phyloP scores from a whole-genome alignment of 495 filamentous ascomycete genomes.

The Aspergillus affinis region DNA sequence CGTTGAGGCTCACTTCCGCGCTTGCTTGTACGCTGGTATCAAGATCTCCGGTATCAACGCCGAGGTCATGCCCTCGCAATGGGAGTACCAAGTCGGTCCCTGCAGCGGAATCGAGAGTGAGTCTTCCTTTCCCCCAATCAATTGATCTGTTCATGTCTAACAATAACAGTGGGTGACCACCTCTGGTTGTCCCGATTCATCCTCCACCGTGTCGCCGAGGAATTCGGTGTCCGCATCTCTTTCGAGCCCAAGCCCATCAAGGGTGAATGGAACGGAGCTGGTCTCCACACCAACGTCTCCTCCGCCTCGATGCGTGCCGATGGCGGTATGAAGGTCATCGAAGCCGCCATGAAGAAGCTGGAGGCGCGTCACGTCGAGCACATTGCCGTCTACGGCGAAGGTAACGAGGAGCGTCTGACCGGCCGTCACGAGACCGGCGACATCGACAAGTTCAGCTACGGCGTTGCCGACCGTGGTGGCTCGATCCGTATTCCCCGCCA shows the following conservation, averaged over 20 bases:
- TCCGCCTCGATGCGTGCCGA: slow-evolving; percentile 82
- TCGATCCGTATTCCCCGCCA: slow-evolving; percentile 91
- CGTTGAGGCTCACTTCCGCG: slow-evolving; percentile 97
- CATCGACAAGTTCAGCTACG: slow-evolving; percentile 93
- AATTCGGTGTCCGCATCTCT: slow-evolving; percentile 94
- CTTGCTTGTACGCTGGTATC: slow-evolving; percentile 87
- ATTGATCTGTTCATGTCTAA: not conserved
- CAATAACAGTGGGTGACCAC: slow-evolving; percentile 78
- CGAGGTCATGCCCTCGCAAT: slow-evolving; percentile 97
- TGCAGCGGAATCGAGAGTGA: slow-evolving; percentile 83
- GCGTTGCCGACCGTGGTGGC: slow-evolving; percentile 94
- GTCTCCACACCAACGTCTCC: slow-evolving; percentile 96
- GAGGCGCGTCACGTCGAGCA: slow-evolving; percentile 88
- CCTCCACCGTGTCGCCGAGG: slow-evolving; percentile 93
- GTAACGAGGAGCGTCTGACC: slow-evolving; percentile 88
- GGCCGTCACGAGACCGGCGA: slow-evolving; percentile 91
- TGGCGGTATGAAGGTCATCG: slow-evolving; percentile 92
- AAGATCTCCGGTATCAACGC: slow-evolving; percentile 98
- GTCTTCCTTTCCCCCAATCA: slow-evolving; percentile 26
- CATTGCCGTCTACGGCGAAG: slow-evolving; percentile 96
- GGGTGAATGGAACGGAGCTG: slow-evolving; percentile 99
- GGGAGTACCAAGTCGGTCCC: slow-evolving; percentile 99
- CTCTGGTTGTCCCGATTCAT: slow-evolving; percentile 98
- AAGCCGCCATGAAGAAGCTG: slow-evolving; percentile 84
- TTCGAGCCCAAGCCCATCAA: slow-evolving; percentile 98